Base-by-base conservation (phyloP, 2,329 filamentous ascomycete species). In the Scedosporium apiospermum region DNA sequence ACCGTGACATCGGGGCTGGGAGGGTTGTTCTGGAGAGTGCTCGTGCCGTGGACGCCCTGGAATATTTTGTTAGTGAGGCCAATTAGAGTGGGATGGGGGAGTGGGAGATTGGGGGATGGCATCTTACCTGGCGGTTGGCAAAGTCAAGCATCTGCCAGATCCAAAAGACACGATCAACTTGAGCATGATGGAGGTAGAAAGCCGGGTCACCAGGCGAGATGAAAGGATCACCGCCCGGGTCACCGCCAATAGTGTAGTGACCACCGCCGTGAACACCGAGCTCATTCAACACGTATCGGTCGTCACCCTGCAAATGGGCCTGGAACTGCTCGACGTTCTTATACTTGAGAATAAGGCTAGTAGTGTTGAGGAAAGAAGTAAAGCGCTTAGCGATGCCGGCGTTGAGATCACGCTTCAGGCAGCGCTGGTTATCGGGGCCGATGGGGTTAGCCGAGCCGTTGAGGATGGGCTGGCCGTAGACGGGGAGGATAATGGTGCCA, bases 131-230 rank as follows among this genome's bases (percentile, higher is more conserved):
- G 65, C 75, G 65, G 49, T 74, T 69, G 53, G 69, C 68, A 69
- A 71, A 74, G 66, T 80, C 74, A 26, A 77, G 73, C 75, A 26
- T 69, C 62, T 75, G 71, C 74, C 74, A 75, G 14, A 66, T 66
- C 66, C 70, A 68, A 67, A 69, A 73, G 16, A 65, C 64, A 1
- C 68, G 66, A 61, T 73, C 71, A 2, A 72, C 64, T 12, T 72
- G 70, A 30, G 66, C 65, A 1, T 72, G 71, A 14, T 72, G 70
- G 0, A 73, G 59, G 65, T 67, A 72, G 58, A 72, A 72, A 0
- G 71, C 44, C 18, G 69, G 67, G 59, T 73, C 70, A 16, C 66
- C 68, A 18, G 69, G 69, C 3, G 63, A 67, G 70, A 58, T 58
- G 41, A 58, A 62, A 16, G 55, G 53, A 68, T 69, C 66, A 26